phyloP scores from a whole-genome alignment of 2,329 filamentous ascomycete genomes.

The Aureobasidium sp. region DNA sequence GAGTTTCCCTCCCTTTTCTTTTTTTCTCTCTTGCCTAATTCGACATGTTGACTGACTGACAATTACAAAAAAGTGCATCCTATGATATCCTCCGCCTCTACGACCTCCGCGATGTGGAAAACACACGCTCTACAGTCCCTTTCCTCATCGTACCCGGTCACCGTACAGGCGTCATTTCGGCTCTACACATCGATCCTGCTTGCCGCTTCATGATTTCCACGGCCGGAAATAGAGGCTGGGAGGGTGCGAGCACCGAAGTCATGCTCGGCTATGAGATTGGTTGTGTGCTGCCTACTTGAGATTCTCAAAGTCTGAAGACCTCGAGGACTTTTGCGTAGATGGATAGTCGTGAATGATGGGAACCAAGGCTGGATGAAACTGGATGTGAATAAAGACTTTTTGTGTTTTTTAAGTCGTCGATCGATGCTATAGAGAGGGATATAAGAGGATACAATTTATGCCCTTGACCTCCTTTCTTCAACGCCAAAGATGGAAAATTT shows the following conservation, averaged over 20 bases:
- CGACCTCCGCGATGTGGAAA: slow-evolving; percentile 55
- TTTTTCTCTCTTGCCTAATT: neutral
- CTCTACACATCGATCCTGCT: slow-evolving; percentile 78
- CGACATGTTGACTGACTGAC: too few relatives aligned
- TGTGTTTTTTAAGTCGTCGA: too few relatives aligned
- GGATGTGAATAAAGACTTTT: too few relatives aligned
- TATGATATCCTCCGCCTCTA: slow-evolving; percentile 92
- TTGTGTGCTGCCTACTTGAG: too few relatives aligned
- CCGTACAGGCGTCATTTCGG: slow-evolving; percentile 78
- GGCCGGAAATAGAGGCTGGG: slow-evolving; percentile 90
- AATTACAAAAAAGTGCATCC: slow-evolving; percentile 59
- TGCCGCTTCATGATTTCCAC: slow-evolving; percentile 88
- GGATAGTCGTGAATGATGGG: too few relatives aligned
- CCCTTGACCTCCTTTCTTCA: too few relatives aligned
- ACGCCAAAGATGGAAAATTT: neutral
- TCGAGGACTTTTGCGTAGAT: too few relatives aligned
- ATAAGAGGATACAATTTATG: too few relatives aligned
- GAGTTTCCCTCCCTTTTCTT: slow-evolving; percentile 26
- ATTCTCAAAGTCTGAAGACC: too few relatives aligned
- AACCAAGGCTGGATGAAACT: too few relatives aligned
- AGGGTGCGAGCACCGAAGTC: slow-evolving; percentile 82
- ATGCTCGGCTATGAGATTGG: slow-evolving; percentile 87
- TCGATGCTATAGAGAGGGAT: too few relatives aligned
- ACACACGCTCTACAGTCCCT: slow-evolving; percentile 65
- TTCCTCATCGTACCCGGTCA: slow-evolving; percentile 96